Evolutionary conservation across 1,284 basidiomycete genomes (phyloP).

Genomic region (Papiliotrema laurentii): DNA sequence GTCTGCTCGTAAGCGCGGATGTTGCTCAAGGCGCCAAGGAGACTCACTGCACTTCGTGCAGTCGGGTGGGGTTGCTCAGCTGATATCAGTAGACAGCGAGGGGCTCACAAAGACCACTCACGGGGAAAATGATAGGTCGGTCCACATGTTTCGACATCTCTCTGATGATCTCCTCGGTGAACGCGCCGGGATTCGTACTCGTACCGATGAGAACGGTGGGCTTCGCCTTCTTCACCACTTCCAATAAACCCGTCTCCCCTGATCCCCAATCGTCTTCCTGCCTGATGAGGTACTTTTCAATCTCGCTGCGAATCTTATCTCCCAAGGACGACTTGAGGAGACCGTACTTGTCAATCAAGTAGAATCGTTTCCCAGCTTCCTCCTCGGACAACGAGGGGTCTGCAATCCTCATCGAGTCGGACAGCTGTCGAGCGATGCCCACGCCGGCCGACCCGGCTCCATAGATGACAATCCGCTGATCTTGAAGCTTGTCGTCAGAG

Average conservation of each 20-base stretch:
- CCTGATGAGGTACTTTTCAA: constrained; percentile 57
- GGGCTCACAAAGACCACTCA: constrained; percentile 10
- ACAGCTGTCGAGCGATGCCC: constrained; percentile 61
- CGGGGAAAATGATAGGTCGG: constrained; percentile 71
- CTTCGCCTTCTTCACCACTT: constrained; percentile 63
- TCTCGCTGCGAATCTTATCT: constrained; percentile 54
- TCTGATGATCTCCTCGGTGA: constrained; percentile 65
- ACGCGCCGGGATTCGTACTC: constrained; percentile 73
- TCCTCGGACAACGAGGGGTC: constrained; percentile 53
- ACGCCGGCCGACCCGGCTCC: constrained; percentile 78
- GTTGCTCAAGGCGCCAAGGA: not conserved
- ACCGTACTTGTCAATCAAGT: constrained; percentile 52
- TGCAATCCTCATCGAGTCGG: constrained; percentile 62
- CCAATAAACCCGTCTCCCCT: constrained; percentile 56
- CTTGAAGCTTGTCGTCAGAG: constrained; percentile 60
- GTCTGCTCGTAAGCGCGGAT: constrained; percentile 12
- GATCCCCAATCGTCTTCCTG: constrained; percentile 49
- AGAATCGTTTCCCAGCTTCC: constrained; percentile 64
- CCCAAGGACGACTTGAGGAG: constrained; percentile 50
- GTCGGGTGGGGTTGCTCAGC: constrained; percentile 67
- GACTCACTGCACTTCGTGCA: constrained; percentile 60
- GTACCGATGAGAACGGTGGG: constrained; percentile 76
- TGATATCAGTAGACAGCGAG: constrained; percentile 6
- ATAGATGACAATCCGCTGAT: constrained; percentile 72
- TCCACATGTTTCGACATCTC: constrained; percentile 66